These are phyloP conservation scores for Limonium bicolor DNA, from an alignment of 148 eudicot species.

Conservation along the genomic window DNA sequence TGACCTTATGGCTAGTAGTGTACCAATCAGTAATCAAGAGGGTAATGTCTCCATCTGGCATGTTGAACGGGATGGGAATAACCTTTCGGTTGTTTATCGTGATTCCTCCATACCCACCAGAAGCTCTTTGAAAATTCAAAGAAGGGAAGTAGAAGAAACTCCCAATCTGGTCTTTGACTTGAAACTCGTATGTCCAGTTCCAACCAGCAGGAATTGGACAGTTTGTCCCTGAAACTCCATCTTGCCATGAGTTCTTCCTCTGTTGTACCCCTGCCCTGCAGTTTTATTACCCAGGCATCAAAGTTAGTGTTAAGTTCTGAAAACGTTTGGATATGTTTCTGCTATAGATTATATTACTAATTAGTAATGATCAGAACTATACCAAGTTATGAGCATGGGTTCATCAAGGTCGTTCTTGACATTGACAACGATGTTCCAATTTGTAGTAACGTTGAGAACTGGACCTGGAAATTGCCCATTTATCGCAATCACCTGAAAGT, in stretches of 20 bases:
- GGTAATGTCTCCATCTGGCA: constrained; percentile 90
- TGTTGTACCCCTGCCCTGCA: constrained; percentile 93
- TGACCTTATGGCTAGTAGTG: constrained; percentile 78
- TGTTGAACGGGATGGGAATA: constrained; percentile 79
- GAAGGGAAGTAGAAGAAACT: constrained; percentile 98
- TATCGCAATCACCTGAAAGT: constrained; percentile 72
- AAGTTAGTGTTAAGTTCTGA: too few species aligned
- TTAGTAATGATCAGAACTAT: constrained; percentile 6
- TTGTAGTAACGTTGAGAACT: constrained; percentile 78
- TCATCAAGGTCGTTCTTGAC: constrained; percentile 85
- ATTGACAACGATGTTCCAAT: constrained; percentile 89
- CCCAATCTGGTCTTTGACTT: constrained; percentile 96
- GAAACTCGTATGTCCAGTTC: constrained; percentile 98
- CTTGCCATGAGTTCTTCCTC: constrained; percentile 92
- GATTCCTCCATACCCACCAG: constrained; percentile 95
- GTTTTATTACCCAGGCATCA: constrained; percentile 17
- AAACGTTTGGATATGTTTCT: too few species aligned
- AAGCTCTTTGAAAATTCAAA: constrained; percentile 72
- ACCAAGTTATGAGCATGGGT: constrained; percentile 93
- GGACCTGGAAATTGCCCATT: constrained; percentile 96
- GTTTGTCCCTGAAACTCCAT: constrained; percentile 89
- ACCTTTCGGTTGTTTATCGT: constrained; percentile 70
- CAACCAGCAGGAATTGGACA: constrained; percentile 97
- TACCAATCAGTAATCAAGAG: constrained; percentile 91
- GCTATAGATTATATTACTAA: too few species aligned